These are phyloP conservation scores for Areca catechu DNA, from an alignment of 176 grass and related monocot genomes.

Conservation along the genomic window DNA sequence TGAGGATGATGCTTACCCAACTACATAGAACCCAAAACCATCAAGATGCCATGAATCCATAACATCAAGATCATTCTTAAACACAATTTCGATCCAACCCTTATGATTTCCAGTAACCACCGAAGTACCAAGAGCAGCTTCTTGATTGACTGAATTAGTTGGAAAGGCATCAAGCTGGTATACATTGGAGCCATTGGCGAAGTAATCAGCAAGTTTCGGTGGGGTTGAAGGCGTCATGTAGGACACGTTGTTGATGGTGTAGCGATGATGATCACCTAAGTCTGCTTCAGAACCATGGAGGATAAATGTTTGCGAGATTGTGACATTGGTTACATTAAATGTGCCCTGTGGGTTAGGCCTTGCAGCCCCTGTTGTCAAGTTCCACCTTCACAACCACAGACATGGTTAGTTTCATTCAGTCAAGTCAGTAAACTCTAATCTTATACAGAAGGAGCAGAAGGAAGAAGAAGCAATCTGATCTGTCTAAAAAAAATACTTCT, in stretches of 20 bases:
- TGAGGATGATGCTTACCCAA: constrained; percentile 1
- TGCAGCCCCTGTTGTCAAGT: constrained; percentile 4
- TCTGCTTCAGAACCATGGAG: background rate
- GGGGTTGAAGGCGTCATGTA: background rate
- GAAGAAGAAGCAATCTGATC: too few species aligned
- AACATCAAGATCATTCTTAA: constrained; percentile 1
- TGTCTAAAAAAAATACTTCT: too few species aligned
- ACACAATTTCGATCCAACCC: constrained; percentile 3
- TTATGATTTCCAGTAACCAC: constrained; percentile 3
- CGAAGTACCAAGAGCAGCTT: background rate
- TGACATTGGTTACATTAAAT: constrained; percentile 3
- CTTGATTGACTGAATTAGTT: background rate
- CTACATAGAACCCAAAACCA: constrained; percentile 7
- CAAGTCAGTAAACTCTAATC: too few species aligned
- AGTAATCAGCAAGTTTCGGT: constrained; percentile 6
- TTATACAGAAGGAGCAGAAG: too few species aligned
- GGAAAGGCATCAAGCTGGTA: constrained; percentile 10
- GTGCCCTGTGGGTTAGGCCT: constrained; percentile 8
- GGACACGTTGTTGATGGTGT: background rate
- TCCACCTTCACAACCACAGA: constrained; percentile 9
- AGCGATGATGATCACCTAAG: background rate
- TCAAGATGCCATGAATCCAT: constrained; percentile 11
- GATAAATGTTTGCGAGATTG: constrained; percentile 6
- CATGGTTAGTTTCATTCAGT: background rate
- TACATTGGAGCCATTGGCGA: background rate